Evolutionary conservation across 371 early-diverging fungal species (phyloP).

Genomic region (Mucor plumbeus): DNA sequence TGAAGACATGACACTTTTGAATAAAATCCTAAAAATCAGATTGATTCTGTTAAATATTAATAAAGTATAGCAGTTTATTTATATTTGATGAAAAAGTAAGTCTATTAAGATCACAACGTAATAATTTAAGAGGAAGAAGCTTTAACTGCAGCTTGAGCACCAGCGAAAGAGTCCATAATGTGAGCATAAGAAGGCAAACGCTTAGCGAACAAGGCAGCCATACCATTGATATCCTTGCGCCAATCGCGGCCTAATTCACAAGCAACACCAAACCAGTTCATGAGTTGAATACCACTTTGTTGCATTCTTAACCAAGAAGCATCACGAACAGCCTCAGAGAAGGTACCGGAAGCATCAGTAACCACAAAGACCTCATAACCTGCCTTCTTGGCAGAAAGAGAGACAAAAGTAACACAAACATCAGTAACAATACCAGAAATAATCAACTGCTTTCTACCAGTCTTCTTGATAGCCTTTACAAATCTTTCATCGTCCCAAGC

Average conservation of each 20-base stretch:
- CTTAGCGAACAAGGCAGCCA: conserved; percentile 33
- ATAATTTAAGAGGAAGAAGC: not conserved
- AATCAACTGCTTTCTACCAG: conserved; percentile 37
- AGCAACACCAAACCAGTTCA: conserved; percentile 30
- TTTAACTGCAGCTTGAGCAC: conserved; percentile 22
- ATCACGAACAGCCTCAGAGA: not conserved
- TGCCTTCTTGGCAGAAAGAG: conserved; percentile 36
- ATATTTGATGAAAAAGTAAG: not conserved
- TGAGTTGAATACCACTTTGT: conserved; percentile 25
- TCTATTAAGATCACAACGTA: not conserved
- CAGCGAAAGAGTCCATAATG: not conserved
- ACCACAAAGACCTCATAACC: conserved; percentile 37
- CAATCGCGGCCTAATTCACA: conserved; percentile 34
- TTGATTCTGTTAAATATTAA: no score
- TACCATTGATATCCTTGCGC: conserved; percentile 25
- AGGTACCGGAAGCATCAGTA: conserved; percentile 35
- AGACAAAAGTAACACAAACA: conserved; percentile 36
- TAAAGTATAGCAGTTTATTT: no score
- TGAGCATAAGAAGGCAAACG: conserved; percentile 34
- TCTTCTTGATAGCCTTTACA: conserved; percentile 29
- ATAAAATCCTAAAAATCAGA: no score
- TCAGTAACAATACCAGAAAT: conserved; percentile 39
- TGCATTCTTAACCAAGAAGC: conserved; percentile 33
- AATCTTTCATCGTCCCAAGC: conserved; percentile 34
- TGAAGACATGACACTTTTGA: no score